These are phyloP conservation scores for Solanum aculeatissimum DNA, from an alignment of 305 asterid species.

Conservation along the genomic window DNA sequence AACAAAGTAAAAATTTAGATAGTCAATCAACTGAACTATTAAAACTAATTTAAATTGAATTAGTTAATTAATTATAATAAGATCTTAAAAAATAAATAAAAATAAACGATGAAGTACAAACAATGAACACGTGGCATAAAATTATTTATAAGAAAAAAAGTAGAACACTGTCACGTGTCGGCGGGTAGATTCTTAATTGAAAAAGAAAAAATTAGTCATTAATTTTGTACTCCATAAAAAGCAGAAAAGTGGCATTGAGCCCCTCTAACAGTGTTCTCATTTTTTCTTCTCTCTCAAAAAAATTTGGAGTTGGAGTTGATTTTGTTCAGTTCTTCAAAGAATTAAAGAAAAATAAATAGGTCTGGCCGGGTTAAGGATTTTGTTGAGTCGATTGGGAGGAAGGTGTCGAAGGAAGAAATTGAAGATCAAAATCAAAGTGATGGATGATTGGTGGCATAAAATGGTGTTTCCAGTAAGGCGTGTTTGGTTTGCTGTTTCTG, in stretches of 20 bases:
- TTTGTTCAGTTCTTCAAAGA: neutral
- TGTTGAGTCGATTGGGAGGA: constrained; percentile 52
- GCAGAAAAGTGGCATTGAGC: neutral
- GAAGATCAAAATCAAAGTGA: constrained; percentile 51
- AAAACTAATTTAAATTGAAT: no score
- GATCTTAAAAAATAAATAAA: no score
- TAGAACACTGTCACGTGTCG: constrained; percentile 18
- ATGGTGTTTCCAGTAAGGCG: constrained; percentile 76
- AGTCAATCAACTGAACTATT: no score
- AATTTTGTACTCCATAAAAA: neutral
- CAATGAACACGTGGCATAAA: constrained; percentile 25
- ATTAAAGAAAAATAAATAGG: constrained; percentile 3
- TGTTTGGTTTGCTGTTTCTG: constrained; percentile 68
- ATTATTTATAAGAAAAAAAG: neutral
- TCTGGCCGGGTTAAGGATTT: constrained; percentile 66
- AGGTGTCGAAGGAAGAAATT: constrained; percentile 49
- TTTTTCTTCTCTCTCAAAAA: neutral
- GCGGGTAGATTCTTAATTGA: neutral
- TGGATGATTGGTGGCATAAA: constrained; percentile 80
- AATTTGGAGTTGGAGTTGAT: neutral
- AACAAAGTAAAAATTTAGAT: no score
- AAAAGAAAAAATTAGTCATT: neutral
- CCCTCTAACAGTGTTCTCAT: neutral
- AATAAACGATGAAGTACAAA: neutral
- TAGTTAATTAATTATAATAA: no score